Conservation (phyloP, 73 alveolate species). For the Halteria grandinella region DNA sequence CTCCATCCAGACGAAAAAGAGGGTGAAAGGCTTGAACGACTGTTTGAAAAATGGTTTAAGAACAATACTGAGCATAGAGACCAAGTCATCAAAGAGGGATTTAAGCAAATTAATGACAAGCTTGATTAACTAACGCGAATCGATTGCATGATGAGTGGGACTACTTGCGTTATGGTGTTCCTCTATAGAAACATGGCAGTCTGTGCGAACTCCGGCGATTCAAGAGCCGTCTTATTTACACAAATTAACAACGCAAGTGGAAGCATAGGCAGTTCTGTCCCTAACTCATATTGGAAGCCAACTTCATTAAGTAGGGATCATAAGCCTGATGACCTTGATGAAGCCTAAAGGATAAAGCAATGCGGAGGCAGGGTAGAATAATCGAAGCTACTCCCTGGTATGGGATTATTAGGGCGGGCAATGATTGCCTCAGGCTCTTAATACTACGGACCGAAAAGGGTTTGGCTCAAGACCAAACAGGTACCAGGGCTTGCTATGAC, state of each 20-base stretch:
- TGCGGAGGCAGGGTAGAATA: slow-evolving; percentile 54
- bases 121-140: slow-evolving; percentile 13
- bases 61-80: slow-evolving; percentile 10
- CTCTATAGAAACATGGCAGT: slow-evolving; percentile 37
- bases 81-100: slow-evolving; percentile 30
- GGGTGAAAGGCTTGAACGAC: background rate
- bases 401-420: slow-evolving; percentile 2
- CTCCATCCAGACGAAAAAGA: background rate
- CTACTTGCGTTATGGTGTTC: slow-evolving; percentile 48
- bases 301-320: slow-evolving; percentile 58
- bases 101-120: background rate
- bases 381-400: slow-evolving; percentile 26
- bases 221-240: slow-evolving; percentile 65
- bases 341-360: slow-evolving; percentile 48
- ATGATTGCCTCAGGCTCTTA: background rate
- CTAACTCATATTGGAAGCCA: slow-evolving; percentile 20
- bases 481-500: slow-evolving; percentile 76
- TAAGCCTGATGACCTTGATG: slow-evolving; percentile 66
- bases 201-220: slow-evolving; percentile 74
- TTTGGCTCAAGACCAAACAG: slow-evolving; percentile 58
- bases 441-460: slow-evolving; percentile 66
- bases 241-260: slow-evolving; percentile 10
- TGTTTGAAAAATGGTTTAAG: slow-evolving; percentile 18
- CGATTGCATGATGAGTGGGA: slow-evolving; percentile 57
- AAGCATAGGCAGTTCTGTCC: background rate